A percentile compares a stretch with the other conserved stretches of the same genome.
Evolutionary conservation across 805 yeast genomes (phyloP).

Genomic region (Barnettozyma siamensis): DNA sequence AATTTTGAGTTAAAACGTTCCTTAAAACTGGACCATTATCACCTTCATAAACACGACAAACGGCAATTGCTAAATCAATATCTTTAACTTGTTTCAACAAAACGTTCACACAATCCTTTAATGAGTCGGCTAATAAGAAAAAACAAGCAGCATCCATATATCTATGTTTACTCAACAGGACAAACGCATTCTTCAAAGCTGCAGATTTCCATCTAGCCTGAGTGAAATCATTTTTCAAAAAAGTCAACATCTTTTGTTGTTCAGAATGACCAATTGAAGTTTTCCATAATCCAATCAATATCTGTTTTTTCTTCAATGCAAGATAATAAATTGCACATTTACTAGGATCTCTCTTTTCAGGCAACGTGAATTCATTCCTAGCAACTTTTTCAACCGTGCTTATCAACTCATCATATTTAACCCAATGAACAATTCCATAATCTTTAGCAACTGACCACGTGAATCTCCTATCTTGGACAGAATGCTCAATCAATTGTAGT

Average conservation of each 20-base stretch:
- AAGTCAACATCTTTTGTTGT: slow-evolving; percentile 72
- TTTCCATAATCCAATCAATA: slow-evolving; percentile 79
- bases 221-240: slow-evolving; percentile 70
- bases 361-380: slow-evolving; percentile 56
- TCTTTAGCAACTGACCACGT: slow-evolving; percentile 57
- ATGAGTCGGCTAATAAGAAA: slow-evolving; percentile 69
- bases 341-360: slow-evolving; percentile 63
- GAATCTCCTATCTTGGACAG: slow-evolving; percentile 37
- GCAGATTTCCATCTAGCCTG: slow-evolving; percentile 80
- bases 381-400: slow-evolving; percentile 65
- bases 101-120: slow-evolving; percentile 74
- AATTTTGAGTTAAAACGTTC: slow-evolving; percentile 40
- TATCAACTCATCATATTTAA: slow-evolving; percentile 38
- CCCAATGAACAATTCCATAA: slow-evolving; percentile 72
- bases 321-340: slow-evolving; percentile 68
- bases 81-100: slow-evolving; percentile 64
- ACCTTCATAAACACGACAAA: slow-evolving; percentile 71
- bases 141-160: slow-evolving; percentile 84
- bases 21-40: slow-evolving; percentile 51
- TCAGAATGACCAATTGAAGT: slow-evolving; percentile 72
- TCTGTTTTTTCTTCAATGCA: slow-evolving; percentile 71
- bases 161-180: slow-evolving; percentile 81
- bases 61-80: slow-evolving; percentile 67
- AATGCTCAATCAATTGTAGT: slow-evolving; percentile 40
- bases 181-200: slow-evolving; percentile 90